Percentiles rank a stretch among this genome's conserved stretches.
Evolutionary conservation across 2,329 filamentous ascomycete genomes (phyloP).

Genomic region (Ceratocystiopsis sp.): DNA sequence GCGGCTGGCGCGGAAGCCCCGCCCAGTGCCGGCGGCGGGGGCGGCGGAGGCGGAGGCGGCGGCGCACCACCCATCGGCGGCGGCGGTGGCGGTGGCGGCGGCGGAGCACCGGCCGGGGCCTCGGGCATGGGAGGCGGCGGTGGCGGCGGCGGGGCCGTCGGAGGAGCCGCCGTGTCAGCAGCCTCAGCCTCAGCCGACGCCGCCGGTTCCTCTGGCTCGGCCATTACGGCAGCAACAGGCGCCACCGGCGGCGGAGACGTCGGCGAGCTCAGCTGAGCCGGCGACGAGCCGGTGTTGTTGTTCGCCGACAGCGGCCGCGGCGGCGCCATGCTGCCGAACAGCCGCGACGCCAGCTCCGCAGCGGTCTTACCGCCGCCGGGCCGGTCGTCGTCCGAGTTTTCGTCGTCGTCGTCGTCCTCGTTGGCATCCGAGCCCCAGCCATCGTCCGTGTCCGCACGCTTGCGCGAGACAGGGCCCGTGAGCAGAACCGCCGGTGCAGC

Average conservation of each 20-base stretch:
- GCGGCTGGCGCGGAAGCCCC: constrained; percentile 31
- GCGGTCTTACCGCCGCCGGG: constrained; percentile 66
- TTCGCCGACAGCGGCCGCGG: constrained; percentile 74
- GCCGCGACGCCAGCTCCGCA: constrained; percentile 80
- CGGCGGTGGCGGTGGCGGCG: constrained; percentile 21
- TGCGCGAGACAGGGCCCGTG: constrained; percentile 31
- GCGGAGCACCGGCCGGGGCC: constrained; percentile 10
- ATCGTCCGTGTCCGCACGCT: constrained; percentile 32
- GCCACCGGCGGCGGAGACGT: constrained; percentile 21
- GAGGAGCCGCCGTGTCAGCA: constrained; percentile 16
- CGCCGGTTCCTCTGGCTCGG: constrained; percentile 17
- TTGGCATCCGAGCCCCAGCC: constrained; percentile 75
- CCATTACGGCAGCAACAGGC: constrained; percentile 11
- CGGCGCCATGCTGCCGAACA: constrained; percentile 94
- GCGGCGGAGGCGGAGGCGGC: constrained; percentile 25
- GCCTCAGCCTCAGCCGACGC: constrained; percentile 15
- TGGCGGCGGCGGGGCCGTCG: constrained; percentile 12
- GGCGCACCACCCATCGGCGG: constrained; percentile 18
- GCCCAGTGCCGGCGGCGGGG: constrained; percentile 24
- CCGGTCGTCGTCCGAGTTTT: constrained; percentile 62
- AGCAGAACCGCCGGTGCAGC: constrained; percentile 25
- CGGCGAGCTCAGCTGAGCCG: constrained; percentile 18
- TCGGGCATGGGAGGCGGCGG: constrained; percentile 15
- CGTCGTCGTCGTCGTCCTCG: constrained; percentile 31
- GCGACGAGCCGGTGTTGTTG: constrained; percentile 30